Conservation (phyloP, 1,284 basidiomycete genomes). For the Phellopilus nigrolimitatus region DNA sequence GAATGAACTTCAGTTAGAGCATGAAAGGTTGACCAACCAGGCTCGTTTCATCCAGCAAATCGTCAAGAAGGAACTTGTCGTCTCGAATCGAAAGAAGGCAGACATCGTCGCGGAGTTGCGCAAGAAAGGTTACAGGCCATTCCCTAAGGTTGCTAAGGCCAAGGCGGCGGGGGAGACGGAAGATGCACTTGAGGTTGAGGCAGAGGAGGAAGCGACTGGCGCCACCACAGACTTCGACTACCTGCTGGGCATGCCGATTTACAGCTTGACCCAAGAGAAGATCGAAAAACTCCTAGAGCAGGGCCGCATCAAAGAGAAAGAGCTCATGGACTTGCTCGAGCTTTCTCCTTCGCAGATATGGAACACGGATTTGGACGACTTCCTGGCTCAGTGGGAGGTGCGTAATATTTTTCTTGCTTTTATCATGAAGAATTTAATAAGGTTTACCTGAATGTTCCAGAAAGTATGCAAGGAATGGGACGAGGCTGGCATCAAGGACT, state of each 20-base stretch:
- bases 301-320: conserved; percentile 78
- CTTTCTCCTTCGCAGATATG: conserved; percentile 84
- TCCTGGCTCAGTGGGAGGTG: conserved; percentile 84
- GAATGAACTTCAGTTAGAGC: conserved; percentile 76
- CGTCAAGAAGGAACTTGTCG: conserved; percentile 80
- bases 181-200: conserved; percentile 56
- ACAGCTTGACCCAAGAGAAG: conserved; percentile 93
- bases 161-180: conserved; percentile 71
- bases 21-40: conserved; percentile 90
- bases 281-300: conserved; percentile 84
- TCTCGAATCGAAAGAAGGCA: conserved; percentile 88
- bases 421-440: conserved; percentile 1
- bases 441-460: conserved; percentile 33
- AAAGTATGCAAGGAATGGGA: conserved; percentile 60
- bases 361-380: conserved; percentile 85
- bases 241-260: conserved; percentile 92
- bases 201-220: conserved; percentile 36
- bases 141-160: conserved; percentile 75
- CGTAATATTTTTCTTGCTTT: conserved; percentile 27
- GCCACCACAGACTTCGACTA: conserved; percentile 85
- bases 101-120: conserved; percentile 87
- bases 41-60: conserved; percentile 98
- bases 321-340: conserved; percentile 77
- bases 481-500: conserved; percentile 47
- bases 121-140: conserved; percentile 81